These are phyloP conservation scores for Thymus mandschuricus DNA, from an alignment of 257 asterid genomes.

Conservation along the genomic window DNA sequence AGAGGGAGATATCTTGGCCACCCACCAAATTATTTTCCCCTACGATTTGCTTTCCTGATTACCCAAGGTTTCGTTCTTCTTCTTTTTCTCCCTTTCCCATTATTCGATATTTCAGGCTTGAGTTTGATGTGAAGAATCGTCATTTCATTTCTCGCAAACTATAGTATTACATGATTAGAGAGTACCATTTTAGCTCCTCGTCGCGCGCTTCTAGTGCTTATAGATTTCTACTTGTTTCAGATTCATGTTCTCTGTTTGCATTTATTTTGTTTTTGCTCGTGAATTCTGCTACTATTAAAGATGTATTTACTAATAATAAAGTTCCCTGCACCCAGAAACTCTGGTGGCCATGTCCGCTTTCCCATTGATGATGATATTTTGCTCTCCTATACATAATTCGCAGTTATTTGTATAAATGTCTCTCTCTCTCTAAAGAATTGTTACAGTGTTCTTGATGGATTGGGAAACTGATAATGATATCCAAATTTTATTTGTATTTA, in stretches of 20 bases:
- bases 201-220: conserved; percentile 2
- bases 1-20: conserved; percentile 27
- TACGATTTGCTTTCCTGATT: conserved; percentile 35
- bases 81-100: background rate
- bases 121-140: conserved; percentile 1
- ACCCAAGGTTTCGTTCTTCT: conserved; percentile 34
- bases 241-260: conserved; percentile 23
- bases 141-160: background rate
- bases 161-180: background rate
- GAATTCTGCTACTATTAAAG: conserved; percentile 23
- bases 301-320: background rate
- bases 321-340: conserved; percentile 6
- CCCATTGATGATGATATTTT: conserved; percentile 7
- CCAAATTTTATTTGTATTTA: conserved; percentile 3
- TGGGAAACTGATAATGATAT: conserved; percentile 7
- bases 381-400: conserved; percentile 2
- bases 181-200: background rate
- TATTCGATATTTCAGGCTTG: background rate
- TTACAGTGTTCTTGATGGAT: conserved; percentile 1
- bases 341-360: conserved; percentile 5
- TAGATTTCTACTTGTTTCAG: conserved; percentile 23
- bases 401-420: background rate
- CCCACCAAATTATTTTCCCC: conserved; percentile 24
- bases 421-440: background rate
- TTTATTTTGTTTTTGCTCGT: background rate